These are phyloP conservation scores for Lentinula raphanica DNA, from an alignment of 768 basidiomycete species.

Conservation along the genomic window DNA sequence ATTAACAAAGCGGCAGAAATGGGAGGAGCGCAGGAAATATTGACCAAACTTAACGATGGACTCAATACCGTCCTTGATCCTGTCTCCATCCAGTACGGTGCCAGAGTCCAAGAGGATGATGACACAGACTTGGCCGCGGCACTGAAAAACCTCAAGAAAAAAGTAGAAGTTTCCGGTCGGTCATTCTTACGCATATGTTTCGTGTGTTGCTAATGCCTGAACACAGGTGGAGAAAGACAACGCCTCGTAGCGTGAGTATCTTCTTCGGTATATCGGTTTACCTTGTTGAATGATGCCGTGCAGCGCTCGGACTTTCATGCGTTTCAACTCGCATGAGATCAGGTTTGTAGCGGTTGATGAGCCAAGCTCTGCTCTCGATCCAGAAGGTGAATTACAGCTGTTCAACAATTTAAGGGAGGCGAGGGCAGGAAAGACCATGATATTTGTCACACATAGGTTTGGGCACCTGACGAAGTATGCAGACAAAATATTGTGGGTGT, in stretches of 20 bases:
- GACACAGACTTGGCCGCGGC: slow-evolving; percentile 11
- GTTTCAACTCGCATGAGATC: slow-evolving; percentile 20
- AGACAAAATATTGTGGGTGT: slow-evolving; percentile 29
- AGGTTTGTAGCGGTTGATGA: slow-evolving; percentile 42
- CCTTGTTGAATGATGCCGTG: neutral
- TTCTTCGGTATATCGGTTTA: neutral
- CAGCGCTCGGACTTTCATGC: slow-evolving; percentile 28
- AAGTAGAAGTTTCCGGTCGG: slow-evolving; percentile 18
- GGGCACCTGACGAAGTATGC: slow-evolving; percentile 32
- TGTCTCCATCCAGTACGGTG: slow-evolving; percentile 5
- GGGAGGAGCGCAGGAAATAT: slow-evolving; percentile 21
- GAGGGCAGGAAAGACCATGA: slow-evolving; percentile 33
- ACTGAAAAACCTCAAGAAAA: slow-evolving; percentile 18
- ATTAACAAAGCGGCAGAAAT: slow-evolving; percentile 26
- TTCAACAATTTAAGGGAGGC: slow-evolving; percentile 25
- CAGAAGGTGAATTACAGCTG: slow-evolving; percentile 35
- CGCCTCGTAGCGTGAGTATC: slow-evolving; percentile 24
- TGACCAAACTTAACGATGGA: slow-evolving; percentile 13
- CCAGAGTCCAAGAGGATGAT: slow-evolving; percentile 1
- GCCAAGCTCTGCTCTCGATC: slow-evolving; percentile 43
- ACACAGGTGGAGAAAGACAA: slow-evolving; percentile 24
- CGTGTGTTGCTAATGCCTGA: neutral
- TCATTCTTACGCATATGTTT: neutral
- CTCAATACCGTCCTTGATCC: slow-evolving; percentile 15
- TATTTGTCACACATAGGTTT: slow-evolving; percentile 35